phyloP scores from a whole-genome alignment of 1,284 basidiomycete genomes.

The Coniferiporia weirii region DNA sequence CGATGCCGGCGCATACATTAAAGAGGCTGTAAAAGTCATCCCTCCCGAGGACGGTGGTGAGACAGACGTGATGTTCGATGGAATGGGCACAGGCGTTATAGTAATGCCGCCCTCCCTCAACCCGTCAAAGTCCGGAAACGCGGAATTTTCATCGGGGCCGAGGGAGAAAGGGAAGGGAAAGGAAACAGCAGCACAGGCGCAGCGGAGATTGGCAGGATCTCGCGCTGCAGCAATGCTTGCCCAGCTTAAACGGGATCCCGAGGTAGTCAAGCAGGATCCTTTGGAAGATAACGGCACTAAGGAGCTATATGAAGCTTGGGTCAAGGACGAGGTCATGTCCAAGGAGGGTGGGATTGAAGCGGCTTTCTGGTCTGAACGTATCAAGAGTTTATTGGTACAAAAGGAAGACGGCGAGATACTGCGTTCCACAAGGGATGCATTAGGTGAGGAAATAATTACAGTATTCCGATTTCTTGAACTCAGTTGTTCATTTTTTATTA shows the following conservation, averaged over 20 bases:
- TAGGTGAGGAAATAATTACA: slow-evolving; percentile 44
- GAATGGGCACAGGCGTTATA: slow-evolving; percentile 68
- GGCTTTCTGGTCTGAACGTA: slow-evolving; percentile 48
- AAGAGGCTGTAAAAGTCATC: slow-evolving; percentile 84
- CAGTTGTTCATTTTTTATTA: not conserved
- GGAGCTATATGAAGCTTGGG: slow-evolving; percentile 61
- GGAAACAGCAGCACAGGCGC: slow-evolving; percentile 35
- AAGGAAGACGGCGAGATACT: slow-evolving; percentile 52
- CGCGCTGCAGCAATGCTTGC: slow-evolving; percentile 76
- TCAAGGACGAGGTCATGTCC: slow-evolving; percentile 43
- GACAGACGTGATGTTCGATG: slow-evolving; percentile 66
- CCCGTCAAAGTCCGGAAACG: slow-evolving; percentile 17
- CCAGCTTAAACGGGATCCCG: slow-evolving; percentile 70
- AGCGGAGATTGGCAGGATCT: slow-evolving; percentile 54
- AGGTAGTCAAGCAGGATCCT: slow-evolving; percentile 75
- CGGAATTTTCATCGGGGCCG: slow-evolving; percentile 22
- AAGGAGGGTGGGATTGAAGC: slow-evolving; percentile 55
- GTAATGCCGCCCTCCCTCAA: slow-evolving; percentile 46
- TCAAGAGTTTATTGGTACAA: slow-evolving; percentile 46
- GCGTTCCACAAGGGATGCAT: slow-evolving; percentile 48
- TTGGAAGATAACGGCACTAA: slow-evolving; percentile 50
- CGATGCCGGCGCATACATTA: slow-evolving; percentile 70
- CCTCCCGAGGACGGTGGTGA: slow-evolving; percentile 55
- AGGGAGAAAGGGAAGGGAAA: slow-evolving; percentile 41
- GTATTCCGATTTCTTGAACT: slow-evolving; percentile 6